A percentile compares a stretch with the other conserved stretches of the same genome.
phyloP scores from a whole-genome alignment of 495 filamentous ascomycete species.

The Thermothielavioides terrestris region DNA sequence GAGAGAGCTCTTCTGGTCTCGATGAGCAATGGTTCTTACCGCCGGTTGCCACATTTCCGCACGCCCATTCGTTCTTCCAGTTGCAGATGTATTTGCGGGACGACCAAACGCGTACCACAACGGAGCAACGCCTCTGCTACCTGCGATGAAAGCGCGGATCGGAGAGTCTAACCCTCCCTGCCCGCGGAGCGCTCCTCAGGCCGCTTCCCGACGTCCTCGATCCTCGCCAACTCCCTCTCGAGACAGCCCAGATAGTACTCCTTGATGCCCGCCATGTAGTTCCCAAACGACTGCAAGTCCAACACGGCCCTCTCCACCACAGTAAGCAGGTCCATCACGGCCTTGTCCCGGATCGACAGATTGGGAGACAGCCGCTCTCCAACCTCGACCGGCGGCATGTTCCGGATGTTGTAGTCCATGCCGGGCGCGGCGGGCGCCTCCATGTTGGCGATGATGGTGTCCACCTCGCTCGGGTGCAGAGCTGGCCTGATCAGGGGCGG shows the following conservation, averaged over 20 bases:
- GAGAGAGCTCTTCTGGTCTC: conserved; percentile 38
- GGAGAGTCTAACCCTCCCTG: neutral
- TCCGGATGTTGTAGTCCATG: conserved; percentile 19
- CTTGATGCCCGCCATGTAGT: conserved; percentile 13
- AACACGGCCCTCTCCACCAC: conserved; percentile 12
- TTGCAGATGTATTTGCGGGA: no score
- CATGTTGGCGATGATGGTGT: conserved; percentile 24
- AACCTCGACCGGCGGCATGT: neutral
- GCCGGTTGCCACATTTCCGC: conserved; percentile 47
- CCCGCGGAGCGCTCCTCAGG: conserved; percentile 13
- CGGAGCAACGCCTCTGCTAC: no score
- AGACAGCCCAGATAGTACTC: conserved; percentile 12
- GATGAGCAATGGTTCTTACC: conserved; percentile 51
- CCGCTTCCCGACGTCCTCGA: conserved; percentile 16
- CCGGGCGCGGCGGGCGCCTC: conserved; percentile 13
- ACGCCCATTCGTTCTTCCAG: no score
- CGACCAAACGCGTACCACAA: no score
- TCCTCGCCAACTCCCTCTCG: conserved; percentile 17
- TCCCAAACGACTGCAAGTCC: conserved; percentile 17
- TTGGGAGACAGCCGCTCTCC: neutral
- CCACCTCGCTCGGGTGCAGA: conserved; percentile 15
- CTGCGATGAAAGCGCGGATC: neutral
- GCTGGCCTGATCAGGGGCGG: neutral
- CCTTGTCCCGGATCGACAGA: conserved; percentile 14
- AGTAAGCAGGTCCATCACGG: conserved; percentile 14